Percentiles rank a stretch among this genome's conserved stretches.
Conservation (phyloP, 345 rosid genomes). For the Syzygium oleosum region DNA sequence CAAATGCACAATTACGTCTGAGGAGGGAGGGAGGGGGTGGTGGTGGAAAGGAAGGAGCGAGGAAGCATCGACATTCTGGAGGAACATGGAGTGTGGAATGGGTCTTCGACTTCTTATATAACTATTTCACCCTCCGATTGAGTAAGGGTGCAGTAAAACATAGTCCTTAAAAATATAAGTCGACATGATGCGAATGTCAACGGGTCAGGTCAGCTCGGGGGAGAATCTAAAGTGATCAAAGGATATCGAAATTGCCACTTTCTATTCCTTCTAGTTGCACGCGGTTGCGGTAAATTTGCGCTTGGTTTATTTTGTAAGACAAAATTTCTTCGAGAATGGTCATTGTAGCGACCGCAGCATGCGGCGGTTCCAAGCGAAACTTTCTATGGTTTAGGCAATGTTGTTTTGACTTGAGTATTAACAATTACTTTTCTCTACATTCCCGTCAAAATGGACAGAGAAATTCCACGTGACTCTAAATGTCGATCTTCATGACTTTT, state of each 20-base stretch:
- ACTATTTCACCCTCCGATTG: neutral
- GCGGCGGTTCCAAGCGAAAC: neutral
- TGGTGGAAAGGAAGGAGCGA: neutral
- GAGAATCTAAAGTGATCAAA: neutral
- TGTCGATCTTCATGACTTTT: neutral
- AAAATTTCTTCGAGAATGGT: neutral
- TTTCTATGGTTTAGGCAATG: neutral
- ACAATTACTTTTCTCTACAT: neutral
- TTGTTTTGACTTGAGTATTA: neutral
- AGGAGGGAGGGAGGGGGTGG: neutral
- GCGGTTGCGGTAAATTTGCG: neutral
- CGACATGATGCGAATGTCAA: neutral
- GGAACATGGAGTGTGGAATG: neutral
- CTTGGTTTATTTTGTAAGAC: neutral
- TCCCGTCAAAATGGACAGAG: neutral
- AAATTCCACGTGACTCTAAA: neutral
- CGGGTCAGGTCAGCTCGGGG: neutral
- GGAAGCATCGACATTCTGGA: neutral
- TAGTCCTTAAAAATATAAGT: neutral
- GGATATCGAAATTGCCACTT: neutral
- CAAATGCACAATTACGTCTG: neutral
- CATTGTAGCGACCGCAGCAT: neutral
- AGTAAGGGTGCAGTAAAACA: neutral
- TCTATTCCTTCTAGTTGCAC: neutral
- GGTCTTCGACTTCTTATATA: neutral